Percentiles rank a stretch among this genome's conserved stretches.
phyloP scores from a whole-genome alignment of 2,329 filamentous ascomycete species.

The Aaosphaeria arxii region DNA sequence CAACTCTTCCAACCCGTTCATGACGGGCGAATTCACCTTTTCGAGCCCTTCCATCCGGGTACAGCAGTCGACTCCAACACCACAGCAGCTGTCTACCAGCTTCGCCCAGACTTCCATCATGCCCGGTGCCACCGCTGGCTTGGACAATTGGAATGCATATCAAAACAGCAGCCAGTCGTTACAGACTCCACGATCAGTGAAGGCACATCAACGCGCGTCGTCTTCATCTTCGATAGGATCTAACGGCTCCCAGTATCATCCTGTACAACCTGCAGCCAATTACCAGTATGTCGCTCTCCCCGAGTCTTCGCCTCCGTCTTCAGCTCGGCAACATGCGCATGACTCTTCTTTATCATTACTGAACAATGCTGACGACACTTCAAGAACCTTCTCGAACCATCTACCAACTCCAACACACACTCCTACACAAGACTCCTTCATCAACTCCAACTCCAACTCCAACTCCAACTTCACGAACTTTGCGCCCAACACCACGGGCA shows the following conservation, averaged over 20 bases:
- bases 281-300: constrained; percentile 46
- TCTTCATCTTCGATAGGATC: constrained; percentile 40
- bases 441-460: constrained; percentile 45
- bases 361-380: constrained; percentile 32
- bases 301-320: constrained; percentile 43
- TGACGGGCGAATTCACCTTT: constrained; percentile 31
- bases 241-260: constrained; percentile 32
- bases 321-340: constrained; percentile 21
- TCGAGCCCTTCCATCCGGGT: constrained; percentile 38
- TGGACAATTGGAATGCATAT: constrained; percentile 32
- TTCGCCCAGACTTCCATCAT: constrained; percentile 32
- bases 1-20: constrained; percentile 22
- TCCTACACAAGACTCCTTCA: constrained; percentile 51
- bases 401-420: constrained; percentile 56
- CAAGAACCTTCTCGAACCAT: constrained; percentile 47
- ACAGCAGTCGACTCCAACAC: constrained; percentile 39
- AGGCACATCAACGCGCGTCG: constrained; percentile 36
- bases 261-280: constrained; percentile 19
- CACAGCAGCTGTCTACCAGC: constrained; percentile 21
- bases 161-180: constrained; percentile 30
- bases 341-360: constrained; percentile 17
- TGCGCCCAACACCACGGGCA: constrained; percentile 34
- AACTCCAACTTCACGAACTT: constrained; percentile 35
- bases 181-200: constrained; percentile 26
- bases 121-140: constrained; percentile 19